phyloP scores from a whole-genome alignment of 129 eudicot genomes.

The Tanacetum coccineum region DNA sequence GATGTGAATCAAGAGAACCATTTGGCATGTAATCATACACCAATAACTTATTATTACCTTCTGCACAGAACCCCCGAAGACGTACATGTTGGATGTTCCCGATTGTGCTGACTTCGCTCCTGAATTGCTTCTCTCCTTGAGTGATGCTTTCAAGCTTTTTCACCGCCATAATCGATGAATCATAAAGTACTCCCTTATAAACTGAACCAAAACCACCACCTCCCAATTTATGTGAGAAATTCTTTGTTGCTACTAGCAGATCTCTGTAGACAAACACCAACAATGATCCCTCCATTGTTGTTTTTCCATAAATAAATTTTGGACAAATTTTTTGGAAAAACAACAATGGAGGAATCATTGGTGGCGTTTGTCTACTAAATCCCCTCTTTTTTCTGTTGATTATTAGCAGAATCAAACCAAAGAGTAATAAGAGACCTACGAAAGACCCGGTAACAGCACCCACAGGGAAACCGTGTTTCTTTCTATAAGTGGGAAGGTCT shows the following conservation, averaged over 20 bases:
- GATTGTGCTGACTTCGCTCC: conserved; percentile 71
- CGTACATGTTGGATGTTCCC: too few species aligned
- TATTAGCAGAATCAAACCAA: conserved; percentile 25
- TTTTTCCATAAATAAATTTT: too few species aligned
- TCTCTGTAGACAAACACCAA: too few species aligned
- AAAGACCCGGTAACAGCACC: conserved; percentile 41
- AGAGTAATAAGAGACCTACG: conserved; percentile 20
- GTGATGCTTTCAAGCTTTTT: conserved; percentile 57
- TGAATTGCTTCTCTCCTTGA: conserved; percentile 73
- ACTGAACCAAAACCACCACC: too few species aligned
- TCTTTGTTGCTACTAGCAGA: too few species aligned
- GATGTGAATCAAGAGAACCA: too few species aligned
- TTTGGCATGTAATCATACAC: too few species aligned
- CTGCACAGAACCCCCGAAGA: too few species aligned
- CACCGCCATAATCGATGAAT: conserved; percentile 56
- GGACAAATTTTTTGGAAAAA: conserved; percentile 58
- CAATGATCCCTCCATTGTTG: too few species aligned
- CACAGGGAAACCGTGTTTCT: conserved; percentile 23
- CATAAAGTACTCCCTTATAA: conserved; percentile 40
- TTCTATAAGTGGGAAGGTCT: conserved; percentile 36
- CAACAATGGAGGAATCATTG: conserved; percentile 47
- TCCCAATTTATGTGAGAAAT: too few species aligned
- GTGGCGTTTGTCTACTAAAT: conserved; percentile 37
- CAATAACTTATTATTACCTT: too few species aligned
- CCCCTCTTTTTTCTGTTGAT: conserved; percentile 26